Base-by-base conservation (phyloP, 2,329 filamentous ascomycete species). In the Shiraia bambusicola region DNA sequence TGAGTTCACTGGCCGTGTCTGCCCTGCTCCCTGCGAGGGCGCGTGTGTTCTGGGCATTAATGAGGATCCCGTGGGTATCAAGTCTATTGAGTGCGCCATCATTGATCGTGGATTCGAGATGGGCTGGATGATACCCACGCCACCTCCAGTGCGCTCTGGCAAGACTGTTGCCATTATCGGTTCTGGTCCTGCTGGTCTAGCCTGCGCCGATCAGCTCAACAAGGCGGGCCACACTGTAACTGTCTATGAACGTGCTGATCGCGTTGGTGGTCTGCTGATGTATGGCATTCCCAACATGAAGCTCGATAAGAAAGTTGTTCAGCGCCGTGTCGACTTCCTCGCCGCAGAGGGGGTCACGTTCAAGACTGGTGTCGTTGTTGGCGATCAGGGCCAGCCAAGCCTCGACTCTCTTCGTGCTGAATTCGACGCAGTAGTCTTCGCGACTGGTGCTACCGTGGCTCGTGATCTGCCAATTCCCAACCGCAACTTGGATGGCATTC, bases 221-320 rank as follows among this genome's bases (percentile, higher is more conserved):
- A 87, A 86, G 60, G 88, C 87, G 58, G 92, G 92, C 19, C 92
- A 97, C 73, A 74, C 67, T 4, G 89, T 96, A 40, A 95, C 89
- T 10, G 82, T 97, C 13, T 96, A 93, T 64, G 92, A 97, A 78
- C 88, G 92, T 52, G 83, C 90, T 46, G 92, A 97, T 66, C 88
- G 92, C 53, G 76, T 86, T 43, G 92, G 92, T 72, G 92, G 92
- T 70, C 78, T 97, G 40, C 81, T 97, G 62, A 96, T 96, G 92
- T 96, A 97, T 66, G 92, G 92, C 56, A 97, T 97, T 56, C 92
- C 92, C 55, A 97, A 97, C 78, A 97, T 97, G 92, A 97, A 97
- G 78, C 86, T 97, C 29, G 92, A 97, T 76, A 97, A 97, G 80
- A 89, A 89, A 66, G 84, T 96, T 51, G 92, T 97, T 47, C 92